Evolutionary conservation across 345 rosid genomes (phyloP).

Genomic region (Ricinus communis): DNA sequence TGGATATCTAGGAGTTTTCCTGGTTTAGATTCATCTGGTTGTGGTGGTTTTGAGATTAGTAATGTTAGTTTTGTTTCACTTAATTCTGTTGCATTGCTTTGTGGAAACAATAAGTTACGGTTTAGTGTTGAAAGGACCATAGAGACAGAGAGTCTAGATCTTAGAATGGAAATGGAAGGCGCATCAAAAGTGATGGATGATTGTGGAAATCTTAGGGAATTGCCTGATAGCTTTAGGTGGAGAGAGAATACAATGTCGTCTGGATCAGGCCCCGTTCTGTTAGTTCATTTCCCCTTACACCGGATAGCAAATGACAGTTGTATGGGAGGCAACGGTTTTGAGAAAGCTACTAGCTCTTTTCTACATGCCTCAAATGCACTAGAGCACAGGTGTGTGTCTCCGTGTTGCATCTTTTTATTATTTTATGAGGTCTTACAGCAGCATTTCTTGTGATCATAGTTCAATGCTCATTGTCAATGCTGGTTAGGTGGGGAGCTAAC

Average conservation of each 20-base stretch:
- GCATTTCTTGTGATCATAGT: background rate
- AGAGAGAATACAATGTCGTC: constrained; percentile 40
- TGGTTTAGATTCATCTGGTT: constrained; percentile 56
- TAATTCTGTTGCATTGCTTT: constrained; percentile 55
- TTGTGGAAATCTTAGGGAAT: constrained; percentile 13
- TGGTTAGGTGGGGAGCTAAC: background rate
- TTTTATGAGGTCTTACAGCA: background rate
- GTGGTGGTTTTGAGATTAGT: constrained; percentile 59
- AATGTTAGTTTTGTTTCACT: constrained; percentile 61
- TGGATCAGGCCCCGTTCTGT: constrained; percentile 56
- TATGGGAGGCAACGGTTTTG: constrained; percentile 7
- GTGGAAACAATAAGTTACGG: constrained; percentile 42
- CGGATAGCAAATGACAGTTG: constrained; percentile 15
- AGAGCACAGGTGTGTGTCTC: constrained; percentile 21
- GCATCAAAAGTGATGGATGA: constrained; percentile 6
- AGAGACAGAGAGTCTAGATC: constrained; percentile 50
- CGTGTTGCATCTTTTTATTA: background rate
- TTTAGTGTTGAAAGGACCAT: constrained; percentile 54
- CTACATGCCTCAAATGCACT: constrained; percentile 11
- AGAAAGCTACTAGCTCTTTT: constrained; percentile 16
- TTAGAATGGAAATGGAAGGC: constrained; percentile 27
- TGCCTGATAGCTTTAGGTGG: constrained; percentile 29
- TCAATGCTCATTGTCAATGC: background rate
- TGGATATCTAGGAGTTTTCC: constrained; percentile 55
- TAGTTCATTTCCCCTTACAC: constrained; percentile 61